Evolutionary conservation across 2,329 filamentous ascomycete species (phyloP), one percentile per base, ranked within the genome.

Genomic region (Cryphonectria japonica): DNA sequence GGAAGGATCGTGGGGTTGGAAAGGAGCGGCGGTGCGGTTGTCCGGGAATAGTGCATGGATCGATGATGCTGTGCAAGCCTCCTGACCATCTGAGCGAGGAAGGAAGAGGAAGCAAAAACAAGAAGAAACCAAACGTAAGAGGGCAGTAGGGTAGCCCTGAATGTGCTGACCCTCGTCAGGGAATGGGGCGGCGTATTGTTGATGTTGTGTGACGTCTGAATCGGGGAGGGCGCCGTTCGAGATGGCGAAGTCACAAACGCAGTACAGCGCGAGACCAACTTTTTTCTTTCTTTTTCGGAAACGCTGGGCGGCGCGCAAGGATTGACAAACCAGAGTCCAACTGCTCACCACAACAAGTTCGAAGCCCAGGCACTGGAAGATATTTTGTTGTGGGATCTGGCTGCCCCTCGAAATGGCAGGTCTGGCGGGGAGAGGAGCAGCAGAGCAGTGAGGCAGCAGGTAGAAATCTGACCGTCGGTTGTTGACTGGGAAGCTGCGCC

Each of bases 11-110:
- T 39, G 34, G 46, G 26, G 43, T 65, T 43, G 39, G 54, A 52
- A 72, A 70, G 69, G 66, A 72, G 69, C 52, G 69, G 37, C 62
- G 41, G 62, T 62, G 16, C 52, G 13, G 34, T 62, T 63, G 54
- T 52, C 50, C 9, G 32, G 14, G 39, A 14, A 39, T 32, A 22
- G 63, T 66, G 64, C 68, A 67, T 67, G 43, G 57, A 37, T 14
- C 26, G 34, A 32, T 64, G 54, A 41, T 41, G 43, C 22, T 61
- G 39, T 46, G 22, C 14, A 29, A 57, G 32, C 63, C 43, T 26
- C 26, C 43, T n/a, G 46, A 54, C 14, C 63, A 70, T 57, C 32
- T 34, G 43, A 32, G 7, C 19, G 43, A 32, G 16, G 22, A 7
- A 50, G 7, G 22, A 43, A 43, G 41, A 43, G 13, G 41, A 43